A percentile compares a stretch with the other conserved stretches of the same genome.
Evolutionary conservation across 768 basidiomycete species (phyloP).

Genomic region (Atractiella rhizophila): DNA sequence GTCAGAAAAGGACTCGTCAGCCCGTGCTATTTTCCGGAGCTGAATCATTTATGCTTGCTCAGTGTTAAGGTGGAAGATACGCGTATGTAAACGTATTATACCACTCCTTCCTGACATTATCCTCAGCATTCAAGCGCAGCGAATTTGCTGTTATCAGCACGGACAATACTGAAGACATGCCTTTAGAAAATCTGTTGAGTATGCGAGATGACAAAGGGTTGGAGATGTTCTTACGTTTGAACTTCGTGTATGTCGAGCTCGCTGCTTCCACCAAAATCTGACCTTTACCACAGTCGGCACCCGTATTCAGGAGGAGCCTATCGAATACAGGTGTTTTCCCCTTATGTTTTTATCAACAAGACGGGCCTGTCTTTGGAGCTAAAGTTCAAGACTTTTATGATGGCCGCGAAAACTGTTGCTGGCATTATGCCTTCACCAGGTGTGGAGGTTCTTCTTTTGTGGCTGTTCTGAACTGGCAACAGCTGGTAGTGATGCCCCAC

Average conservation of each 20-base stretch:
- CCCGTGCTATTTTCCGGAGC: constrained; percentile 86
- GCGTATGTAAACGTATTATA: constrained; percentile 28
- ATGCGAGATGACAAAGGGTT: constrained; percentile 47
- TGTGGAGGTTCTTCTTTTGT: constrained; percentile 19
- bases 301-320: constrained; percentile 82
- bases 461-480: background rate
- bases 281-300: constrained; percentile 31
- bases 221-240: constrained; percentile 56
- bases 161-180: constrained; percentile 69
- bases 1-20: constrained; percentile 76
- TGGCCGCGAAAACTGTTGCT: constrained; percentile 51
- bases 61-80: constrained; percentile 75
- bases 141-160: constrained; percentile 96
- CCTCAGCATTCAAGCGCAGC: constrained; percentile 60
- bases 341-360: constrained; percentile 78
- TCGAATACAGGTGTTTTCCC: constrained; percentile 79
- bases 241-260: constrained; percentile 46
- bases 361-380: constrained; percentile 59
- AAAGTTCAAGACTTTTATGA: constrained; percentile 31
- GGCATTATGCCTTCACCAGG: constrained; percentile 42
- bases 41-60: constrained; percentile 63
- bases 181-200: constrained; percentile 43
- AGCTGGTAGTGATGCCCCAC: background rate
- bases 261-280: background rate
- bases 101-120: background rate